Base-by-base conservation (phyloP, 169 alveolate genomes). In the Hepatocystis sp. region DNA sequence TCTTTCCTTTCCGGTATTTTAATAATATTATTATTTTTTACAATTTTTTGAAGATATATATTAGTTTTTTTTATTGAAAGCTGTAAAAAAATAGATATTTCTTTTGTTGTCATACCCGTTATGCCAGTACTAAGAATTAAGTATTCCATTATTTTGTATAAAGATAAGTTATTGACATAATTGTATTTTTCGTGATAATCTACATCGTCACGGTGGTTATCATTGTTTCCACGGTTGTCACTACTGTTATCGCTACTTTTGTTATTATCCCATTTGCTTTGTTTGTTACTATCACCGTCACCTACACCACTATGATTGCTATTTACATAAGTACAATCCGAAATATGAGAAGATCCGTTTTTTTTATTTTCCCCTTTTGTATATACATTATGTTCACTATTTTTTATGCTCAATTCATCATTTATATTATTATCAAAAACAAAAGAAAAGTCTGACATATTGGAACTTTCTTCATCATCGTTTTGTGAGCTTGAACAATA, bases 1-100 rank as follows among this genome's bases (percentile, higher is more conserved):
- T 76, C 64, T 51, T 76, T 56, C 47, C 88, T 17, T 58, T 76
- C 88, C 0, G 88, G 88, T 30, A 76, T 60, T 58, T 76, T 76
- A 23, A 76, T 64, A 58, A 76, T 28, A 28, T 58, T 65, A 30
- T 76, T 76, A 32, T 76, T 76, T 76, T 42, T 30, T 56, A 76
- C 46, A 11, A 76, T 28, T 39, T 60, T 76, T 23, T 52, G 40
- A 30, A 76, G 76, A 17, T 42, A 76, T 30, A 64, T 76, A 23
- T 56, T 76, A 4, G 78, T 76, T 76, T 76, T 76, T 76, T 76
- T 76, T 28, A 76, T 39, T 4, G 71, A 52, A 44, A 76, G 67
- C 7, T 58, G 36, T 36, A 76, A 15, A 8, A 30, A 36, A 10
- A 58, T 64, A 8, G 88, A 58, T 4, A 76, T 60, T 28, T 76